Evolutionary conservation across 2,329 filamentous ascomycete genomes (phyloP).

Genomic region (Beauveria rudraprayagi): DNA sequence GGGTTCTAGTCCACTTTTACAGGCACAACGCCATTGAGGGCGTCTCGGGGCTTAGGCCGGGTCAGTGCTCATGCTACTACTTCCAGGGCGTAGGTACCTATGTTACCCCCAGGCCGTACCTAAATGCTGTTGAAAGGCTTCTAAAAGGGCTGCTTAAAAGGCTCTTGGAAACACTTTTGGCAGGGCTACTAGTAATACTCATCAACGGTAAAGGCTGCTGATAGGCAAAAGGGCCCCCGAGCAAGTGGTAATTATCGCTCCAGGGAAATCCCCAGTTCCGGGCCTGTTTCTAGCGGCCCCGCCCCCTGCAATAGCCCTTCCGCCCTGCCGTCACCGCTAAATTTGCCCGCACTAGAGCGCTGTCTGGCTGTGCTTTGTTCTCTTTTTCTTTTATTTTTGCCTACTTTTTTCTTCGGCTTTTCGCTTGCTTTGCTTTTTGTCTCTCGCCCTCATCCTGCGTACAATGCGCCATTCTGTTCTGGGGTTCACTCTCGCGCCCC

Average conservation of each 20-base stretch:
- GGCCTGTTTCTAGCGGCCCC: neutral
- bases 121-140: neutral
- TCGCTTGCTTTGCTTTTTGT: neutral
- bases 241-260: too few species aligned
- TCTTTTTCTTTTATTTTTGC: too few species aligned
- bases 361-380: too few species aligned
- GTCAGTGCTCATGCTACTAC: neutral
- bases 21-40: neutral
- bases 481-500: slow-evolving; percentile 4
- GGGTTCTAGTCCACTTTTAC: neutral
- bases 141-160: too few species aligned
- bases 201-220: too few species aligned
- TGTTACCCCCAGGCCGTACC: neutral
- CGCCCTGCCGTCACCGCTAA: neutral
- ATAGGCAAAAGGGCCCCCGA: too few species aligned
- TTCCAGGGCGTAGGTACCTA: too few species aligned
- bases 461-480: slow-evolving; percentile 1
- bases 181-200: too few species aligned
- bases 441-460: neutral
- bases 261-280: too few species aligned
- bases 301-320: neutral
- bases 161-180: too few species aligned
- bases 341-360: neutral
- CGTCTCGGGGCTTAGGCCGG: neutral
- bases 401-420: neutral